phyloP scores from a whole-genome alignment of 805 yeast species.

The Yarrowia porcina region DNA sequence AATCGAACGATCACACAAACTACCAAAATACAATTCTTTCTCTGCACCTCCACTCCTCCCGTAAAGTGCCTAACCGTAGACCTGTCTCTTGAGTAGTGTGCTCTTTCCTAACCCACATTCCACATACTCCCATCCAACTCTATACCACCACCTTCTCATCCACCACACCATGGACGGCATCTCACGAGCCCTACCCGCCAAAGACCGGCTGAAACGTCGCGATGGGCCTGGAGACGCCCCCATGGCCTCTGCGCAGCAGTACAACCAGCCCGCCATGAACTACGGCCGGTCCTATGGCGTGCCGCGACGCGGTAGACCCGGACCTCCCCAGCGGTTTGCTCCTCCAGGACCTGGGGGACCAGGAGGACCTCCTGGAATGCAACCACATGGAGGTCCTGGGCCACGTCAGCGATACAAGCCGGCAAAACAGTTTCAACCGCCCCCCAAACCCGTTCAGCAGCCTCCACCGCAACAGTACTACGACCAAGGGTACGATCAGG shows the following conservation, averaged over 20 bases:
- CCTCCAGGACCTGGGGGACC: slow-evolving; percentile 1
- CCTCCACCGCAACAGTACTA: background rate
- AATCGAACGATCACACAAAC: background rate
- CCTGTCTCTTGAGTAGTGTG: background rate
- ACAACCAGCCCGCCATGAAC: slow-evolving; percentile 16
- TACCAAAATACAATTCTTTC: background rate
- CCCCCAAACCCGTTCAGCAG: background rate
- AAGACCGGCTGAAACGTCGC: slow-evolving; percentile 21
- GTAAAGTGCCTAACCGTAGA: too few species aligned
- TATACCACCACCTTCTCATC: background rate
- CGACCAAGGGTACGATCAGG: slow-evolving; percentile 7
- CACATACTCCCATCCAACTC: slow-evolving; percentile 7
- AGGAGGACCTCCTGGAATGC: background rate
- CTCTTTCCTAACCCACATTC: slow-evolving; percentile 5
- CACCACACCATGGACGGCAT: slow-evolving; percentile 22
- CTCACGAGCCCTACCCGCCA: slow-evolving; percentile 18
- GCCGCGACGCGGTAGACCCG: slow-evolving; percentile 16
- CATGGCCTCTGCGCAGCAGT: slow-evolving; percentile 15
- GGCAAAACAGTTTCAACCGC: background rate
- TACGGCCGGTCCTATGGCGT: slow-evolving; percentile 21
- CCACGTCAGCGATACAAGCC: slow-evolving; percentile 22
- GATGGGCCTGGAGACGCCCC: slow-evolving; percentile 20
- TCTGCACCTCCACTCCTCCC: background rate
- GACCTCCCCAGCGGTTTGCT: slow-evolving; percentile 2
- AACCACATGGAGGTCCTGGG: slow-evolving; percentile 8